Evolutionary conservation across 2,329 filamentous ascomycete species (phyloP).

Genomic region (Hysterium pulicare): DNA sequence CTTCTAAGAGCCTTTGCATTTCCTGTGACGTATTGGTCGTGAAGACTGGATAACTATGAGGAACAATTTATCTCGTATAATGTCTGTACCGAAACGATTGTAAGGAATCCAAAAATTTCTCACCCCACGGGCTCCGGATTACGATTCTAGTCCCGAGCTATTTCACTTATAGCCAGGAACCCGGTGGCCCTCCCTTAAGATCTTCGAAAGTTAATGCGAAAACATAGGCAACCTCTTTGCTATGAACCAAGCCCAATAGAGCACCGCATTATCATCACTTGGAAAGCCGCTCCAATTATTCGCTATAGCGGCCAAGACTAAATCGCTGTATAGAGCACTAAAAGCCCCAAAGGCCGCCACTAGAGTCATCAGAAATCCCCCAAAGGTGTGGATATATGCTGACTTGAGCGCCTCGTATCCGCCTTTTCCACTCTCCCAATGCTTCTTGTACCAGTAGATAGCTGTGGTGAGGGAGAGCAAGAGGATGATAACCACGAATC

Average conservation of each 20-base stretch:
- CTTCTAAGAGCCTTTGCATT: too few relatives aligned
- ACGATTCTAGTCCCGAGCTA: too few relatives aligned
- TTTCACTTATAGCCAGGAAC: too few relatives aligned
- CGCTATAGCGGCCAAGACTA: conserved; percentile 12
- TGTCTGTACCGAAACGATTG: too few relatives aligned
- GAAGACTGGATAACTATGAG: too few relatives aligned
- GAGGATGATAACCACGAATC: conserved; percentile 7
- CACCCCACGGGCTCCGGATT: too few relatives aligned
- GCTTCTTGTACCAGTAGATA: conserved; percentile 9
- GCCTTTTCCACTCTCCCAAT: conserved; percentile 3
- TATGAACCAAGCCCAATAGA: conserved; percentile 16
- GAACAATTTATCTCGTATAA: too few relatives aligned
- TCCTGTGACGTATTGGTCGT: too few relatives aligned
- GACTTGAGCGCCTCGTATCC: neutral
- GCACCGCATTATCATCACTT: conserved; percentile 9
- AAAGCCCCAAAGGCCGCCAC: conserved; percentile 12
- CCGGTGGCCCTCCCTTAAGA: too few relatives aligned
- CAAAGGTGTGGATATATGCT: conserved; percentile 6
- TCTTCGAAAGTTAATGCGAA: conserved; percentile 5
- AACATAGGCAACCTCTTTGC: conserved; percentile 12
- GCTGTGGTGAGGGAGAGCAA: conserved; percentile 10
- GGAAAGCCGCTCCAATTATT: conserved; percentile 11
- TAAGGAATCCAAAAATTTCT: too few relatives aligned
- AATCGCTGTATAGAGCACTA: conserved; percentile 11
- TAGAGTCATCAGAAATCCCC: conserved; percentile 7